Conservation (phyloP, 495 filamentous ascomycete genomes). For the Neurospora cerealis region DNA sequence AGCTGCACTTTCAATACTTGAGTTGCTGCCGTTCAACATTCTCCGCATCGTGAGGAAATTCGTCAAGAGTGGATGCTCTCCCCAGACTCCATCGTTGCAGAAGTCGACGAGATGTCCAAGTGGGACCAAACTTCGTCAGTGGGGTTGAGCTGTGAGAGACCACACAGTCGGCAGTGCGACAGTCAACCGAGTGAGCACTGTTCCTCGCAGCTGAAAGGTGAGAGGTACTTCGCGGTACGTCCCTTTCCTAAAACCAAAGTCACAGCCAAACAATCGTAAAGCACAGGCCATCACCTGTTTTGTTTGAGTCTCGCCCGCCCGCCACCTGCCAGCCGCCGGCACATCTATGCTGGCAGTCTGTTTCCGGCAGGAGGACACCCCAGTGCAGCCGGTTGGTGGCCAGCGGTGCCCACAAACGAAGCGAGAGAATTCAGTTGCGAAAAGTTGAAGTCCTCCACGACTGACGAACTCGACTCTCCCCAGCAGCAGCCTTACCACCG, state of each 20-base stretch:
- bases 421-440: conserved; percentile 19
- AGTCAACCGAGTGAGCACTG: neutral
- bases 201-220: neutral
- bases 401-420: conserved; percentile 24
- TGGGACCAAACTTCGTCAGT: neutral
- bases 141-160: neutral
- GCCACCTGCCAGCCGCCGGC: neutral
- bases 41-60: neutral
- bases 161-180: neutral
- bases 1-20: neutral
- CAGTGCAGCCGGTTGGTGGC: neutral
- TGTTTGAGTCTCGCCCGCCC: neutral
- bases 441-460: conserved; percentile 7
- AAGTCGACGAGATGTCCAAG: neutral
- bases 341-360: neutral
- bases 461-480: neutral
- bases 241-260: neutral
- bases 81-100: neutral
- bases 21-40: neutral
- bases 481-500: conserved; percentile 1
- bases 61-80: neutral
- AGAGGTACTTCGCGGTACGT: neutral
- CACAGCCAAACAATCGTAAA: neutral
- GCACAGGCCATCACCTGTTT: neutral
- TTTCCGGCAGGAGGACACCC: neutral